phyloP scores from a whole-genome alignment of 768 basidiomycete species.

The Rhodotorula sphaerocarpa region DNA sequence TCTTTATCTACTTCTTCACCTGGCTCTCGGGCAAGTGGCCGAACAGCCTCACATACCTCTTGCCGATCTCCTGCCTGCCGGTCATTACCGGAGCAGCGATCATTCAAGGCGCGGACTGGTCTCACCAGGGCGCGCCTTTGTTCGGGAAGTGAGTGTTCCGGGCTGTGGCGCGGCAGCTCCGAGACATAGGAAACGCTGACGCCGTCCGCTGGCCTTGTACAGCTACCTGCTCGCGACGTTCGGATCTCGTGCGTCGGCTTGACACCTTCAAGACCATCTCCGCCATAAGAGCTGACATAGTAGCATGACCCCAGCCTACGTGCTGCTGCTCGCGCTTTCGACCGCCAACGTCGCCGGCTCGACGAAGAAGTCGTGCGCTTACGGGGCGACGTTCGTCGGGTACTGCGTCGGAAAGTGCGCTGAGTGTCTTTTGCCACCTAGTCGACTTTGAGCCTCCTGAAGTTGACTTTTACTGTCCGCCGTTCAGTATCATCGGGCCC shows the following conservation, averaged over 20 bases:
- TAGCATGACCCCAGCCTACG: constrained; percentile 35
- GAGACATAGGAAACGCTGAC: too few relatives aligned
- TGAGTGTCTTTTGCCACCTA: too few relatives aligned
- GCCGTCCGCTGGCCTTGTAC: too few relatives aligned
- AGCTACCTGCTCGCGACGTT: constrained; percentile 42
- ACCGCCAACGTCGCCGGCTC: constrained; percentile 43
- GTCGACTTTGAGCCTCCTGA: too few relatives aligned
- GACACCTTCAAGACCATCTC: background rate
- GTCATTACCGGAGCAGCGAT: constrained; percentile 42
- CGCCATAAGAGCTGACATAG: too few relatives aligned
- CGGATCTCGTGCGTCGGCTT: constrained; percentile 39
- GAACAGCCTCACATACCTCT: constrained; percentile 41
- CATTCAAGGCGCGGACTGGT: constrained; percentile 42
- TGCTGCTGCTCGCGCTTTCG: constrained; percentile 40
- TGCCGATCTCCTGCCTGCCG: constrained; percentile 41
- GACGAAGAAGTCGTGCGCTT: constrained; percentile 43
- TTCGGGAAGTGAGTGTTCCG: constrained; percentile 6
- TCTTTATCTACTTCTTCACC: constrained; percentile 42
- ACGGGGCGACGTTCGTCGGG: constrained; percentile 42
- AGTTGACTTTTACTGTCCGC: too few relatives aligned
- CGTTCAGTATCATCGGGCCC: background rate
- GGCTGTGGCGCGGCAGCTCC: background rate
- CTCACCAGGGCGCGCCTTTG: constrained; percentile 36
- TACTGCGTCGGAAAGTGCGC: constrained; percentile 41
- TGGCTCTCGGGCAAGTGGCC: constrained; percentile 40